Base-by-base conservation (phyloP, 176 grass and related monocot species). In the Metroxylon sagu region DNA sequence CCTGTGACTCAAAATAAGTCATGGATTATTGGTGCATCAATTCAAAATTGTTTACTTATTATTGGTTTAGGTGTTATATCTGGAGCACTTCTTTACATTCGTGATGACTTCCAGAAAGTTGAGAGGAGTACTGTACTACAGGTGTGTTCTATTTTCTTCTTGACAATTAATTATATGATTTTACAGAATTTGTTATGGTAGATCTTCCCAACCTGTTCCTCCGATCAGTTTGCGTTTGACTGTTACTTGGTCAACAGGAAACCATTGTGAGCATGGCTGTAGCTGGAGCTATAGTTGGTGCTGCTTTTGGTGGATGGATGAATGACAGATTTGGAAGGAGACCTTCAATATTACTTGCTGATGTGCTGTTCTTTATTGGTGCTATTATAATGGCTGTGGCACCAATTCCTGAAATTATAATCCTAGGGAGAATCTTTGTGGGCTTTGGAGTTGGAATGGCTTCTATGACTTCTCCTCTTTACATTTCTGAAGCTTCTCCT, bases 181-280 rank as follows among this genome's bases (percentile, higher is more conserved):
- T 43, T 43, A 43, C 35, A 43, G 57, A 61, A 62, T 52, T 48
- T 53, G 21, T 55, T 27, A 52, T 39, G 18, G 64, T 28, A 66
- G 55, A 65, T 64, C 49, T 6, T 76, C 49, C 49, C 52, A 14
- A 2, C 16, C 6, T 48, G 3, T 59, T 16, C 5, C 50, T 18
- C 25, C 31, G 74, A 61, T 5, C 49, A 15, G 25, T 19, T 59
- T 59, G 12, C 54, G 35, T 19, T 67, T 43, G 26, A 64, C 18
- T 43, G 51, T 26, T 21, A 17, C 30, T 39, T 16, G 19, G 49
- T 68, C 29, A 54, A 77, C 67, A 97, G 87, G 93, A 97, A 73
- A 97, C 93, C 21, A 97, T 91, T 27, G 93, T 97, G 72, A 97
- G 93, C 64, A 97, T 85, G 93, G 93, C 84, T 19, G 87, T 97